Base-by-base conservation (phyloP, 2,329 filamentous ascomycete species). In the Microdochium paspali region DNA sequence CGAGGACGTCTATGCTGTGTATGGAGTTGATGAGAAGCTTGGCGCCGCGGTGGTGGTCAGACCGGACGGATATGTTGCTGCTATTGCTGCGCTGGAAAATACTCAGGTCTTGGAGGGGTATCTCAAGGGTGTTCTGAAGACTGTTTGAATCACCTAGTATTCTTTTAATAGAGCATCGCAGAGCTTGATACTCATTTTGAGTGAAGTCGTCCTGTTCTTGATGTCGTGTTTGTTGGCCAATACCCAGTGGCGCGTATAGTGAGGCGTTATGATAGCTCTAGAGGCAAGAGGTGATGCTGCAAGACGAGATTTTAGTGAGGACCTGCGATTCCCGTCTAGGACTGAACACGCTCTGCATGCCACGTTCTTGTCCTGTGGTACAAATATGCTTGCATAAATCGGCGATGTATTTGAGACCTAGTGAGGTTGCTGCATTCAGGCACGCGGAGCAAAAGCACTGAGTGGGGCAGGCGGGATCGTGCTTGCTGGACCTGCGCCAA, bases 21-120 rank as follows among this genome's bases (percentile, higher is more conserved):
- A 48, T 49, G 52, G 54, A 1, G 46, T 56, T 4, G 47, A 54
- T 45, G 45, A 44, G 32, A 26, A 9, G 9, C 15, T 24, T 15
- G 54, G 54, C 1, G 53, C 48, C 3, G 24, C 56, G 31, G 50
- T 31, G 1, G 54, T 53, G 10, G 52, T 53, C n/a, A 47, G 54
- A 42, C 54, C 54, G 26, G 54, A 56, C 48, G 54, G 54, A 31
- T 56, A 56, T 49, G 50, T 56, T n/a, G 54, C 55, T n/a, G 32
- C 45, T 39, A 48, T 52, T 10, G 45, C 51, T 4, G 31, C 12
- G 2, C 21, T 56, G 39, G 46, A 51, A 25, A 47, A 47, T 21
- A 40, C 35, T n/a, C 6, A 20, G 18, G 35, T 21, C 9, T 20
- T 40, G 12, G 35, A 40, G 6, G 49, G 31, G 24, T 48, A 46